A percentile compares a stretch with the other conserved stretches of the same genome.
phyloP scores from a whole-genome alignment of 768 basidiomycete genomes.

The Rhodotorula graminis region DNA sequence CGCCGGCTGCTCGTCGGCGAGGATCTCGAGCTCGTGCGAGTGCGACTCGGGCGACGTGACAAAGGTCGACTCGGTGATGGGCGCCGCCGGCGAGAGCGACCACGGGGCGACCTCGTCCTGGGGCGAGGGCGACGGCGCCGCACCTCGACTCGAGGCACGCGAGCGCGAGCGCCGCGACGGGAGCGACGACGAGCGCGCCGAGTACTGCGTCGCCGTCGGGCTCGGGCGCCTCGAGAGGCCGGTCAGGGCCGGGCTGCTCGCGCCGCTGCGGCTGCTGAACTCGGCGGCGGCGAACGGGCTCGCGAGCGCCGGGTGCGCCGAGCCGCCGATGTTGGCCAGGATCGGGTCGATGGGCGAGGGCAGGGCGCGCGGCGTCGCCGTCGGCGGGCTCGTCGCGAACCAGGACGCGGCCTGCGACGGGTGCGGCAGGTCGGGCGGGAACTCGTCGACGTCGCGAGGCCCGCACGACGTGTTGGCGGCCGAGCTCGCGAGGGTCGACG shows the following conservation, averaged over 20 bases:
- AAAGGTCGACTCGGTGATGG: background rate
- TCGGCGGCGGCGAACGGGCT: background rate
- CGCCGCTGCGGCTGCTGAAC: no score
- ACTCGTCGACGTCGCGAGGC: background rate
- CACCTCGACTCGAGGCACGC: background rate
- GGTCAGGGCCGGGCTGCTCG: no score
- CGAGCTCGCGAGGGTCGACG: slow-evolving; percentile 27
- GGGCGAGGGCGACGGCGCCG: background rate
- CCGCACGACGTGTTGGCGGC: slow-evolving; percentile 10
- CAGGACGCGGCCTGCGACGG: background rate
- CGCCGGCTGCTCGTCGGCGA: background rate
- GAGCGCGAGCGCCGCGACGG: no score
- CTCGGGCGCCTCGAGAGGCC: background rate
- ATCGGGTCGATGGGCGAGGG: background rate
- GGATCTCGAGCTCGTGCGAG: background rate
- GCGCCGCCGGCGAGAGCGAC: background rate
- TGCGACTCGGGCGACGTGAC: background rate
- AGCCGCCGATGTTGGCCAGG: background rate
- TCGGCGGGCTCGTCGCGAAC: slow-evolving; percentile 1
- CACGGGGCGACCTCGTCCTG: background rate
- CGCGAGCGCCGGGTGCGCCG: slow-evolving; percentile 21
- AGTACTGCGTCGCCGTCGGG: background rate
- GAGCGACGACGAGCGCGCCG: background rate
- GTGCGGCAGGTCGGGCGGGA: slow-evolving; percentile 2
- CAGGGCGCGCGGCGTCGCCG: background rate